Evolutionary conservation across 2,329 filamentous ascomycete species (phyloP), one percentile per base, ranked within the genome.

Genomic region (Chalaropsis thielavioides): DNA sequence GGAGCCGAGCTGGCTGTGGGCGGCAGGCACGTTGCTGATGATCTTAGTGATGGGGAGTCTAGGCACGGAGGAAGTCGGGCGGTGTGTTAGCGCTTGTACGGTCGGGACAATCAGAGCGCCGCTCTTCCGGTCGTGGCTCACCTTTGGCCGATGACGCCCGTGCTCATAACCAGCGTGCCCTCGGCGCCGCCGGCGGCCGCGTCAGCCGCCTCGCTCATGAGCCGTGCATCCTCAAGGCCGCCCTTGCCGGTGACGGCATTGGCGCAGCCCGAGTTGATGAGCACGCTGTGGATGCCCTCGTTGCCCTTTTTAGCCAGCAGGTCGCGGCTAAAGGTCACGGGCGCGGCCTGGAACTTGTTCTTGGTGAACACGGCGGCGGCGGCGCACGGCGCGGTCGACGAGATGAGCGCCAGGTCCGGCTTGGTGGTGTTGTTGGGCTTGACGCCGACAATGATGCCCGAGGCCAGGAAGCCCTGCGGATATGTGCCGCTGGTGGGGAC

Each of bases 291-390:
- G 65, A 97, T 81, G 0, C 88, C 89, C 13, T 81, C 74, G 66
- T 90, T 88, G 60, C 80, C 78, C 69, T 84, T 83, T 69, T 79
- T 79, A 73, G 84, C 80, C 43, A 96, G 77, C 67, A 92, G 83
- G 66, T 87, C 80, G 68, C 85, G 81, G 74, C 88, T 92, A 68
- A 95, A 88, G 38, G 89, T 90, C 56, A 99, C 92, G 4, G 94
- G 94, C 11, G 94, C 94, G 19, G 94, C 94, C 76, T 96, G 92
- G 77, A 99, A 99, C 75, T 92, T 92, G 79, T 99, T 99, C 75
- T 91, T 95, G 64, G 94, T 99, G 78, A 97, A 96, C 58, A 97
- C 92, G 6, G 91, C 94, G 0, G 92, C 90, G 10, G 88, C 92
- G 6, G 89, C 82, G 75, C 91, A 96, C 64, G 92, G 90, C 63